Evolutionary conservation across 2,329 filamentous ascomycete genomes (phyloP), one percentile per base, ranked within the genome.

Genomic region (Furcasterigmium sp.): DNA sequence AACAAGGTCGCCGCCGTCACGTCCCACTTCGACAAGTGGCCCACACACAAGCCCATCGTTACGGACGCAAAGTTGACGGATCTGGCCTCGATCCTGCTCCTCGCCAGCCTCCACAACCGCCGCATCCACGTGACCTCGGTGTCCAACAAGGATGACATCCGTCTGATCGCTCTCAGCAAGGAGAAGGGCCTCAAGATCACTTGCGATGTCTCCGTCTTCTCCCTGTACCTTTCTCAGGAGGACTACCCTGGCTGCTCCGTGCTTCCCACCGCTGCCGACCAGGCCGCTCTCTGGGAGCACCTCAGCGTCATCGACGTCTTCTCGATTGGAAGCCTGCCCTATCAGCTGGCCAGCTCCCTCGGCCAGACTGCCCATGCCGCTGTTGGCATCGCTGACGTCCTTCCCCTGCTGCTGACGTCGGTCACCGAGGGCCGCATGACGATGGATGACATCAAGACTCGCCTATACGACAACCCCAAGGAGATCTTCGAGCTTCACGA

Each of bases 401-500:
- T 91, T 44, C 86, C 87, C 32, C 71, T 91, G 23, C 75, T 91
- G 43, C 74, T 91, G 55, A 88, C 84, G 14, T 87, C 86, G 41
- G 85, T 90, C 40, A 72, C 81, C 5, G 84, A 90, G 58, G 85
- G 85, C 48, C 82, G 75, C 55, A 64, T 91, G 54, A 87, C 82
- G 4, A 65, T 90, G 28, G 84, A 90, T 25, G 85, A 91, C 57
- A 76, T 91, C 59, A 84, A 79, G 58, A 59, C 67, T 43, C 80
- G 84, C 34, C 73, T 91, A 37, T 85, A 90, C 59, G 82, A 87
- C 57, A 90, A 89, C 59, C 86, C 86, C 3, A 86, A 85, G 68
- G 77, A 78, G 58, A 90, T 91, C 54, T 91, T 91, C 53, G 85
- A 91, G 68, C 76, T 91, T 40, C 86, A 91, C 51, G 86, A 91